These are phyloP conservation scores for Annulohypoxylon moriforme DNA, from an alignment of 495 filamentous ascomycete genomes.

Conservation along the genomic window DNA sequence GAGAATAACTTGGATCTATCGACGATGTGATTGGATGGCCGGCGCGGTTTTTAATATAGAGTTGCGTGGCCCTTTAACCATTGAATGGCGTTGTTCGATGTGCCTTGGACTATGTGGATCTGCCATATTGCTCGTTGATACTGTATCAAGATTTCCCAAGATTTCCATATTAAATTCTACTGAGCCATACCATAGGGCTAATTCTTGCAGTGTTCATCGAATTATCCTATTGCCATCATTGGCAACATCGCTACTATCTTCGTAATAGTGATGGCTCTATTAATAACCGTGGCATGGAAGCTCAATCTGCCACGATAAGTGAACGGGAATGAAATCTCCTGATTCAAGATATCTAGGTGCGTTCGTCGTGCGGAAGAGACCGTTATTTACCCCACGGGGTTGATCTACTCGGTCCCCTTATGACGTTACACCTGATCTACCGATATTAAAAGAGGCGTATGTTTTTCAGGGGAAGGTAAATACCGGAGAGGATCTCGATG, in stretches of 20 bases:
- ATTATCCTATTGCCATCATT: background rate
- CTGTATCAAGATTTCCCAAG: background rate
- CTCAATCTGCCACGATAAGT: background rate
- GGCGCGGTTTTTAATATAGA: background rate
- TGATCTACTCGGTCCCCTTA: slow-evolving; percentile 7
- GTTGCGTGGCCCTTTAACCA: background rate
- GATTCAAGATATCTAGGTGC: background rate
- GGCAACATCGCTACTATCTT: background rate
- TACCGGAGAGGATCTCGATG: slow-evolving; percentile 16
- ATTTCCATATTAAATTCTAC: background rate
- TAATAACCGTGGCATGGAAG: background rate
- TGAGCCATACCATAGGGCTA: background rate
- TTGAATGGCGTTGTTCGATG: background rate
- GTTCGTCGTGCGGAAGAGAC: background rate
- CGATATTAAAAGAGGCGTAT: slow-evolving; percentile 5
- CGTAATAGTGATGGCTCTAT: background rate
- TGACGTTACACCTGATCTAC: slow-evolving; percentile 21
- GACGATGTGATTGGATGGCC: background rate
- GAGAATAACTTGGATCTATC: background rate
- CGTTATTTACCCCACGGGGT: slow-evolving; percentile 19
- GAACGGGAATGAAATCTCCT: background rate
- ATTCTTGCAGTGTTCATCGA: background rate
- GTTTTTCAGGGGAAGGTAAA: slow-evolving; percentile 12
- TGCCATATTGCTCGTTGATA: background rate
- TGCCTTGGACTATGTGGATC: background rate